Evolutionary conservation across 805 yeast species (phyloP).

Genomic region (Tetrapisispora nanseiensis): DNA sequence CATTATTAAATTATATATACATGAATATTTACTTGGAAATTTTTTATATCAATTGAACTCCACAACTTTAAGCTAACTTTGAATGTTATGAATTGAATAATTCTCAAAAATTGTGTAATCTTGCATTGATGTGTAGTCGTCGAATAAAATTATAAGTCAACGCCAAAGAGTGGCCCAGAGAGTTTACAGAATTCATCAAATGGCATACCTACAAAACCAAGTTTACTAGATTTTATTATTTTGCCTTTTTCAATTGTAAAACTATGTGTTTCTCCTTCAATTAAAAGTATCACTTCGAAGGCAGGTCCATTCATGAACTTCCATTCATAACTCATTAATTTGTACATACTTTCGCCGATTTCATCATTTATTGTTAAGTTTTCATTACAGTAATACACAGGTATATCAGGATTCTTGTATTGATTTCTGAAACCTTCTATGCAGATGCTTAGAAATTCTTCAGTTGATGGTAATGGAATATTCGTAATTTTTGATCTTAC

Average conservation of each 20-base stretch:
- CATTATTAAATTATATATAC: no score
- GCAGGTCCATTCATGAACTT: slow-evolving; percentile 65
- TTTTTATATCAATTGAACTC: no score
- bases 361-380: slow-evolving; percentile 29
- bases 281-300: slow-evolving; percentile 44
- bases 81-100: no score
- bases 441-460: slow-evolving; percentile 25
- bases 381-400: slow-evolving; percentile 24
- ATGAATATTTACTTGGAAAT: no score
- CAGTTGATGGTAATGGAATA: slow-evolving; percentile 36
- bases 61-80: no score
- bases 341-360: slow-evolving; percentile 32
- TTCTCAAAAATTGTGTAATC: no score
- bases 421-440: slow-evolving; percentile 17
- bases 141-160: not conserved
- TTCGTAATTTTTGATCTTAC: slow-evolving; percentile 77
- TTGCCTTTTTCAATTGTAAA: slow-evolving; percentile 43
- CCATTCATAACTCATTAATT: slow-evolving; percentile 61
- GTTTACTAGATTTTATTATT: slow-evolving; percentile 10
- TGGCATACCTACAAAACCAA: slow-evolving; percentile 9
- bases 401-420: slow-evolving; percentile 16
- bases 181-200: slow-evolving; percentile 11
- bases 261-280: slow-evolving; percentile 27
- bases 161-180: not conserved
- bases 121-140: no score